Percentiles rank a stretch among this genome's conserved stretches.
These are phyloP conservation scores for Saxispiralis lemnorum DNA, from an alignment of 495 filamentous ascomycete species.

Conservation along the genomic window DNA sequence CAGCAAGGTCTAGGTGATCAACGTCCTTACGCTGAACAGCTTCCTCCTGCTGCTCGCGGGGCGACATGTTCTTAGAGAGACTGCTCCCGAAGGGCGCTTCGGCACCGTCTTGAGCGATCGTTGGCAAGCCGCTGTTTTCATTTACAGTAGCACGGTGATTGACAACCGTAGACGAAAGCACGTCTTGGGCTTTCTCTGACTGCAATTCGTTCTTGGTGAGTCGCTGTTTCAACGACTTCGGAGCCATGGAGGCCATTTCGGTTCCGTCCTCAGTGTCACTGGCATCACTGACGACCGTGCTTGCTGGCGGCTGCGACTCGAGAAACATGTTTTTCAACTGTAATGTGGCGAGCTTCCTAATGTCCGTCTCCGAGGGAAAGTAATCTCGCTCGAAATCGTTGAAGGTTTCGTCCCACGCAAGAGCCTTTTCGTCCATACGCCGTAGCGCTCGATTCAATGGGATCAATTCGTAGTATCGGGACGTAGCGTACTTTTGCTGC, in stretches of 20 bases:
- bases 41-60: slow-evolving; percentile 22
- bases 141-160: slow-evolving; percentile 30
- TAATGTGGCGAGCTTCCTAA: slow-evolving; percentile 71
- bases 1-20: slow-evolving; percentile 55
- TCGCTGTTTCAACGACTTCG: too few species aligned
- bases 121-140: not conserved
- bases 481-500: slow-evolving; percentile 77
- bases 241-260: slow-evolving; percentile 1
- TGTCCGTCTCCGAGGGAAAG: slow-evolving; percentile 94
- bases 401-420: slow-evolving; percentile 84
- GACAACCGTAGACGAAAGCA: slow-evolving; percentile 51
- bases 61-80: slow-evolving; percentile 8
- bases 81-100: slow-evolving; percentile 1
- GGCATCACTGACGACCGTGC: slow-evolving; percentile 9
- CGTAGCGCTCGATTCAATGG: slow-evolving; percentile 76
- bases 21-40: slow-evolving; percentile 33
- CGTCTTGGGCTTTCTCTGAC: slow-evolving; percentile 39
- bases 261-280: slow-evolving; percentile 11
- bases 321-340: slow-evolving; percentile 92
- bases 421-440: slow-evolving; percentile 78
- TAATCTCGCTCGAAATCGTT: slow-evolving; percentile 81
- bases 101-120: not conserved
- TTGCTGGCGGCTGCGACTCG: slow-evolving; percentile 29
- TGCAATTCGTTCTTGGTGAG: not conserved
- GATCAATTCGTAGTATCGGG: slow-evolving; percentile 90